Conservation (phyloP, 495 filamentous ascomycete species). For the Mycothermus thermophilus region DNA sequence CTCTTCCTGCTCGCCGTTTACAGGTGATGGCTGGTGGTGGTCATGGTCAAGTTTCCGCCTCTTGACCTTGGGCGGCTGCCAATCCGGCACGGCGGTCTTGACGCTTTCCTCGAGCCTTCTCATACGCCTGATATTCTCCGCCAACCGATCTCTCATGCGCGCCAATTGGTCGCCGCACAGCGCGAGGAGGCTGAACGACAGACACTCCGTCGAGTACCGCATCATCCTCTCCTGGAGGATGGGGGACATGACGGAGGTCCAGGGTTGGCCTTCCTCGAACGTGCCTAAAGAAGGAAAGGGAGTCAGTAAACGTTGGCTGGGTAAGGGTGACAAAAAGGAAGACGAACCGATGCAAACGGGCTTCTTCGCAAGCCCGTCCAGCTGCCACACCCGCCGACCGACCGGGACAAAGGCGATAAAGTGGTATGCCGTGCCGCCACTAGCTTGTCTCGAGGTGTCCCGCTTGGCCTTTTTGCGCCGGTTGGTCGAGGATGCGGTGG, state of each 20-base stretch:
- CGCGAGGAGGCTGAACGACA: slow-evolving; percentile 34
- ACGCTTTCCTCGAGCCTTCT: slow-evolving; percentile 16
- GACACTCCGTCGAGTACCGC: slow-evolving; percentile 22
- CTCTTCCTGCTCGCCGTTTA: too few relatives aligned
- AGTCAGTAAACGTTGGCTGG: background rate
- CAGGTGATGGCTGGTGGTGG: too few relatives aligned
- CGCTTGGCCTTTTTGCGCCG: slow-evolving; percentile 2
- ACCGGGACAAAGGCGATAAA: slow-evolving; percentile 84
- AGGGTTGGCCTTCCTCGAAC: slow-evolving; percentile 17
- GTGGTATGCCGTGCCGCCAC: slow-evolving; percentile 49
- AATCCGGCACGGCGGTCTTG: slow-evolving; percentile 2
- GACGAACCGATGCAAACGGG: slow-evolving; percentile 56
- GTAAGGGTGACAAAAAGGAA: background rate
- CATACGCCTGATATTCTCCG: slow-evolving; percentile 20
- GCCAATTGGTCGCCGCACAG: slow-evolving; percentile 28
- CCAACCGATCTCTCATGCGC: slow-evolving; percentile 17
- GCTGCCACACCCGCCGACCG: slow-evolving; percentile 63
- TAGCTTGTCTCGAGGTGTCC: background rate
- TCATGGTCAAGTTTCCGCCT: too few relatives aligned
- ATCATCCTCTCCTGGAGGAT: slow-evolving; percentile 29
- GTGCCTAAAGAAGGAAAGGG: background rate
- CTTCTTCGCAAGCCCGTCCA: slow-evolving; percentile 70
- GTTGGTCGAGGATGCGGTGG: slow-evolving; percentile 6
- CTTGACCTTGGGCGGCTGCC: too few relatives aligned
- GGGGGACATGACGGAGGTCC: slow-evolving; percentile 26